Evolutionary conservation across 1,139 yeast genomes (phyloP), one percentile per base, ranked within the genome.

Genomic region (Yamadazyma taylorii): DNA sequence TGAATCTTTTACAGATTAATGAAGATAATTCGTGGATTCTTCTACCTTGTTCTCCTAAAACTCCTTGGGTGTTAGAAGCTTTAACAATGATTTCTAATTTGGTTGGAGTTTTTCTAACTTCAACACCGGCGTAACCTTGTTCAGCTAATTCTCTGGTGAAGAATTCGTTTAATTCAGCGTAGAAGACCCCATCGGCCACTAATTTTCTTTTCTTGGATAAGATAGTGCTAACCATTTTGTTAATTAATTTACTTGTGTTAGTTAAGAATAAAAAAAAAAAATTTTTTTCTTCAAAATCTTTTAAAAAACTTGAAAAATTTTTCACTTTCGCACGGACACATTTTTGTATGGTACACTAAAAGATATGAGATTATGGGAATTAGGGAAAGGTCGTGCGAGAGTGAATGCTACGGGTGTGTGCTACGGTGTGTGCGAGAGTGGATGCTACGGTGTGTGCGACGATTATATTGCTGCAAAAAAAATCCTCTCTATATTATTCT

Each of bases 111-210:
- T 88, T 88, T 80, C 97, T 88, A 73, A 94, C 97, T 79, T 94
- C 98, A 66, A 92, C 96, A 79, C 99, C 99, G 63, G 98, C 94
- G 83, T 92, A 92, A 69, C 99, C 99, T 79, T 92, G 97, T 79
- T 92, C 98, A 63, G 98, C 96, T 69, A 92, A 86, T 78, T 92
- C 98, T 80, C 97, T 89, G 82, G 97, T 88, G 88, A 92, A 94
- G 94, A 92, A 92, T 81, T 92, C 98, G 85, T 92, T 92, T 70
- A 92, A 81, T 80, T 92, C 99, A 76, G 99, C 99, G 95, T 85
- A 92, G 84, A 92, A 88, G 67, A 92, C 99, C 87, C 99, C 99
- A 81, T 92, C 99, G 75, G 97, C 97, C 74, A 90, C 97, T 63
- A 83, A 78, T 83, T 83, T 84, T 82, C 89, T 83, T 72, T 81